Percentiles rank a stretch among this genome's conserved stretches.
phyloP scores from a whole-genome alignment of 1,139 yeast genomes.

The Hansenula anomala region DNA sequence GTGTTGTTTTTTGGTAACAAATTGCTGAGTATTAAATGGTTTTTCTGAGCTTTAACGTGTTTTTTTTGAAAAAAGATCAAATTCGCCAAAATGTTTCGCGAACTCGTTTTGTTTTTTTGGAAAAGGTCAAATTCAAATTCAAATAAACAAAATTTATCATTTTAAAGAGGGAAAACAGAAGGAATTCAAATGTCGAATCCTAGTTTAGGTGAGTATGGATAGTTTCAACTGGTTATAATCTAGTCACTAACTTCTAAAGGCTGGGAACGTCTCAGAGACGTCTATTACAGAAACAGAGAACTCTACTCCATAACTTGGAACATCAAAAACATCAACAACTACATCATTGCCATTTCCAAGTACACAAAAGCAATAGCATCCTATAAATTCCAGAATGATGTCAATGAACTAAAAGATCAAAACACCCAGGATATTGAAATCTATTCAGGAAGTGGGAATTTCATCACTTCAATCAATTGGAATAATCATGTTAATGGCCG shows the following conservation, averaged over 20 bases:
- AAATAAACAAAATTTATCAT: neutral
- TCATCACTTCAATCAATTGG: constrained; percentile 20
- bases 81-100: no score
- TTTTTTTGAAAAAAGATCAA: no score
- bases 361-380: constrained; percentile 21
- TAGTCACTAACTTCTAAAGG: constrained; percentile 16
- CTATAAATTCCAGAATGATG: constrained; percentile 1
- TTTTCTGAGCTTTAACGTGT: no score
- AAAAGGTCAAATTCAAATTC: no score
- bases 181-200: constrained; percentile 26
- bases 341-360: constrained; percentile 14
- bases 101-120: neutral
- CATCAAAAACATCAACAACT: constrained; percentile 6
- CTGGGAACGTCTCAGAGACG: constrained; percentile 64
- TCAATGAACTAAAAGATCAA: neutral
- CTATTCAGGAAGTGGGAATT: constrained; percentile 17
- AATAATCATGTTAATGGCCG: constrained; percentile 41
- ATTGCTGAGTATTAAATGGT: no score
- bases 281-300: constrained; percentile 48
- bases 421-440: constrained; percentile 10
- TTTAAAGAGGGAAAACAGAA: neutral
- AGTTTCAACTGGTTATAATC: neutral
- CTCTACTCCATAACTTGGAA: constrained; percentile 34
- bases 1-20: no score
- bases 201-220: constrained; percentile 19